Base-by-base conservation (phyloP, 495 filamentous ascomycete species). In the Aspergillus biplanus region DNA sequence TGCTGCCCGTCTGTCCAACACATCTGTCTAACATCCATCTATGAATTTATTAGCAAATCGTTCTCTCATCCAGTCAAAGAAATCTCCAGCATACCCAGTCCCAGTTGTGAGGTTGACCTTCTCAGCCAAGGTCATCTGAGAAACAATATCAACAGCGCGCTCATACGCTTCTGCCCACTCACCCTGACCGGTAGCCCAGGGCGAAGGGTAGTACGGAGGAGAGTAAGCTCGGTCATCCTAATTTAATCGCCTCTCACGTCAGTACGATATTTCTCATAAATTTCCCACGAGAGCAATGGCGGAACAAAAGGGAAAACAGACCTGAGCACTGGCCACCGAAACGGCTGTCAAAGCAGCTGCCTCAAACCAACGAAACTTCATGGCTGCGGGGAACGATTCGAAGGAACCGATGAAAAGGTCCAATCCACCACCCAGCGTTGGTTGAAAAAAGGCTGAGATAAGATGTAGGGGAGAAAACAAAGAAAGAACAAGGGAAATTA, bases 51-150 rank as follows among this genome's bases (percentile, higher is more conserved):
- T 18, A 66, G 62, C 46, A 60, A n/a, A 50, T 50, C 27, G n/a
- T 18, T 18, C 47, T 50, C 27, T 50, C n/a, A 6, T 35, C 34
- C 16, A 33, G 27, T 7, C 31, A 35, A 12, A 7, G 7, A 4
- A 33, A 27, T 46, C 21, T 34, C 13, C 8, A 35, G 66, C 72
- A 33, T 75, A 92, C 81, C 92, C 92, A 64, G 89, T 82, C 73
- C 93, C 93, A 9, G 92, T 96, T 2, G 93, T 96, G 62, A 97
- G 68, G 69, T 97, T 97, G 71, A 97, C 90, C 81, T 97, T 97
- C 80, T 97, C 93, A 11, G 88, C 76, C 61, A 97, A 76, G 0
- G 92, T 97, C 72, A 97, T 78, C 75, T 92, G 86, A 7, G 87
- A 89, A 42, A 97, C 93, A 63, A 96, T 94, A 0, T 79, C 83